Evolutionary conservation across 108 stramenopile genomes (phyloP).

Genomic region (Cyclostephanos tholiformis): DNA sequence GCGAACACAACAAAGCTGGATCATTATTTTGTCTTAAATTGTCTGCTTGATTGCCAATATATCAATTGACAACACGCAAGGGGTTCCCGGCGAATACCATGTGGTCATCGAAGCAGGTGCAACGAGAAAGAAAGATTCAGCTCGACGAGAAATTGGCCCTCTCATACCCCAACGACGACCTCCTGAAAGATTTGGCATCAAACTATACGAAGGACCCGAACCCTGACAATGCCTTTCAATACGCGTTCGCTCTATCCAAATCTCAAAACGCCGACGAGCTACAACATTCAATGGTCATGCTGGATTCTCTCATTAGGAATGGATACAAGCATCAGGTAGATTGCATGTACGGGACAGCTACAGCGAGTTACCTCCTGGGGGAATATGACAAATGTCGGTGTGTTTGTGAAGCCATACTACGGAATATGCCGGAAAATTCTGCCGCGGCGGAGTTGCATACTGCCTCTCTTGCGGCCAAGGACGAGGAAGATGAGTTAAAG

Average conservation of each 20-base stretch:
- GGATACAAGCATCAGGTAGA: constrained; percentile 84
- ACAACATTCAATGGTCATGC: constrained; percentile 71
- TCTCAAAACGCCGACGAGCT: constrained; percentile 62
- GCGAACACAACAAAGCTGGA: no score
- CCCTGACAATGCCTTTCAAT: constrained; percentile 82
- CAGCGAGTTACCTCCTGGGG: constrained; percentile 78
- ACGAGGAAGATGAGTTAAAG: constrained; percentile 65
- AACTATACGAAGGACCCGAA: constrained; percentile 63
- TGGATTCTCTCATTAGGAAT: constrained; percentile 77
- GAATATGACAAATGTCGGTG: constrained; percentile 66
- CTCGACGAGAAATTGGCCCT: constrained; percentile 75
- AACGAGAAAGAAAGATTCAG: constrained; percentile 54
- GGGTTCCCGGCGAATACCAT: constrained; percentile 41
- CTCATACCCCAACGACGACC: constrained; percentile 58
- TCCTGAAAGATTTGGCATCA: constrained; percentile 81
- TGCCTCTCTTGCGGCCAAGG: constrained; percentile 67
- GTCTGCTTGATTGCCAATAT: no score
- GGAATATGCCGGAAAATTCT: constrained; percentile 68
- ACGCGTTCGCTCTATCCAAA: constrained; percentile 82
- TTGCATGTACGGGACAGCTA: constrained; percentile 82
- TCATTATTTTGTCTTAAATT: no score
- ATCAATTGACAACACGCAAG: no score
- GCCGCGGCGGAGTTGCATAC: constrained; percentile 78
- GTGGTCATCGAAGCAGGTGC: constrained; percentile 72
- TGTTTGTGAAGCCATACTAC: constrained; percentile 76